These are phyloP conservation scores for Epichloe sp. DNA, from an alignment of 2,329 filamentous ascomycete species.

Conservation along the genomic window DNA sequence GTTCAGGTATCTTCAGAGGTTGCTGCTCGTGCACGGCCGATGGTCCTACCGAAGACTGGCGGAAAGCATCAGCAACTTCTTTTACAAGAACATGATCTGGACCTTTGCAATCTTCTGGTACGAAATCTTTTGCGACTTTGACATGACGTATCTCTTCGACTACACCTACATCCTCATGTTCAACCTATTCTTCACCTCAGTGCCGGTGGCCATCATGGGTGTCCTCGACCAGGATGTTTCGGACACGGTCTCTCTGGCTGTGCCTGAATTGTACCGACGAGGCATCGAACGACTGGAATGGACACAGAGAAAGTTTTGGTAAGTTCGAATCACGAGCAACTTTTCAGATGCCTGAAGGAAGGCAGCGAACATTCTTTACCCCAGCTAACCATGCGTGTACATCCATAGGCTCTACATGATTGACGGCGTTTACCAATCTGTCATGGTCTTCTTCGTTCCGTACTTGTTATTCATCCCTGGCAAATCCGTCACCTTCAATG, in stretches of 20 bases:
- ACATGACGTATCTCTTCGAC: conserved; percentile 93
- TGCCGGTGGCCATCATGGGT: conserved; percentile 91
- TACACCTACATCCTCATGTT: conserved; percentile 96
- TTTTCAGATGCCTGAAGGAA: not conserved
- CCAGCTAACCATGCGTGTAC: conserved; percentile 4
- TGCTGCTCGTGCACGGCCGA: conserved; percentile 80
- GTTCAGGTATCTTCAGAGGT: conserved; percentile 74
- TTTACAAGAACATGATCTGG: conserved; percentile 99
- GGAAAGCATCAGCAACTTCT: conserved; percentile 95
- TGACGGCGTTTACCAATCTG: conserved; percentile 88
- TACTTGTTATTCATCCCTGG: conserved; percentile 65
- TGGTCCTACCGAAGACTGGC: conserved; percentile 94
- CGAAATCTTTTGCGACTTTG: conserved; percentile 88
- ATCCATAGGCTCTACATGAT: conserved; percentile 69
- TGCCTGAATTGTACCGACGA: conserved; percentile 87
- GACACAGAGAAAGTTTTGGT: conserved; percentile 96
- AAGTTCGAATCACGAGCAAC: conserved; percentile 19
- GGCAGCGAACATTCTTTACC: not conserved
- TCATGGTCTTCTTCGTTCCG: conserved; percentile 86
- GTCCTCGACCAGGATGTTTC: conserved; percentile 95
- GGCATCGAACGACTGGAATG: conserved; percentile 95
- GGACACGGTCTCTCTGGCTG: conserved; percentile 82
- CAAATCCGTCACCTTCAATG: conserved; percentile 57
- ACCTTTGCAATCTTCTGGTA: conserved; percentile 96
- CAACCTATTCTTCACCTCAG: conserved; percentile 91